Base-by-base conservation (phyloP, 176 grass and related monocot species). In the Carex cristatella region DNA sequence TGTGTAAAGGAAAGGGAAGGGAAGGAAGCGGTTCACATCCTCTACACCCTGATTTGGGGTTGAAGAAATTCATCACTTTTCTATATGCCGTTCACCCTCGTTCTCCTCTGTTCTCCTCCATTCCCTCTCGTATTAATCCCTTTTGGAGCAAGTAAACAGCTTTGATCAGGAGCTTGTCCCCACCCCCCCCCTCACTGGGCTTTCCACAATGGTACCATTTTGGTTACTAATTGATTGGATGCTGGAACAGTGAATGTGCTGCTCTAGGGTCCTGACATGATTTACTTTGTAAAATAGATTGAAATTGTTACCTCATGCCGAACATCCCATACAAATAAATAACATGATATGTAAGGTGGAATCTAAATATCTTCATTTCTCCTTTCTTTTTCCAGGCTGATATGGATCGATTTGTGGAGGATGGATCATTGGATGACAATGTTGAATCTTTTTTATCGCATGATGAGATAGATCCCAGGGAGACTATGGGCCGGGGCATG, bases 401-500 rank as follows among this genome's bases (percentile, higher is more conserved):
- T 76, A 87, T 99, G 74, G 97, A 99, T 65, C 92, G 85, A 81
- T 94, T 98, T 87, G 85, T 97, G 61, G 95, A 98, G 81, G 95
- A 97, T 89, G 93, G 90, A 19, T 89, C 94, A 46, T 90, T 99
- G 79, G 97, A 99, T 86, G 97, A 99, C 78, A 99, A 99, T 83
- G 97, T 99, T 33, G 97, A 99, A 83, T 99, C 97, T 68, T 99
- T 96, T 92, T 82, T 99, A 90, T 99, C 97, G 68, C 97, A 94
- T 70, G 97, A 99, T 92, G 97, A 99, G 51, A 88, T 92, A 61
- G 97, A 99, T 89, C 93, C 93, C 66, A 99, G 97, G 87, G 97
- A 99, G 58, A 72, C 80, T 32, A 51, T 94, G 87, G 97, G 93
- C 27, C 91, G 93, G 63, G 86, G 85, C 74, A 94, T 96, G 93